Evolutionary conservation across 2,329 filamentous ascomycete genomes (phyloP).

Genomic region (Cercospora sp.): DNA sequence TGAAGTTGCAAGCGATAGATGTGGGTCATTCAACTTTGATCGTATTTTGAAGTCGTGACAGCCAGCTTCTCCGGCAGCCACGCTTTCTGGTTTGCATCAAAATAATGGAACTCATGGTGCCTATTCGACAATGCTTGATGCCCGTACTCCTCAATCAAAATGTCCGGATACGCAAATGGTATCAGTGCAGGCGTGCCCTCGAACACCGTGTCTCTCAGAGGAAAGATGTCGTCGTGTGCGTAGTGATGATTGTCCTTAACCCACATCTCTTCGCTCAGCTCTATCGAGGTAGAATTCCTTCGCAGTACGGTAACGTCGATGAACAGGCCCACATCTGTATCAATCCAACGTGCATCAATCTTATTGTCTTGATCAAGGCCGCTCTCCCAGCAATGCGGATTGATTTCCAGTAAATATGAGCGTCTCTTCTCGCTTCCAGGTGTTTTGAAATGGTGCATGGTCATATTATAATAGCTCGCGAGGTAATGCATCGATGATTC

Average conservation of each 20-base stretch:
- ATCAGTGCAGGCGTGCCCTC: slow-evolving; percentile 56
- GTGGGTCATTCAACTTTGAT: not conserved
- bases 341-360: slow-evolving; percentile 64
- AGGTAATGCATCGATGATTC: slow-evolving; percentile 57
- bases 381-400: slow-evolving; percentile 55
- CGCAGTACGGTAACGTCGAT: slow-evolving; percentile 63
- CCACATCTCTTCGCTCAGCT: slow-evolving; percentile 47
- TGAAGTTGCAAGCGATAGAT: not conserved
- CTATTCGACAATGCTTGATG: slow-evolving; percentile 49
- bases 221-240: slow-evolving; percentile 56
- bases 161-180: slow-evolving; percentile 56
- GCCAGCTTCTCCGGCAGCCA: slow-evolving; percentile 34
- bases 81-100: slow-evolving; percentile 38
- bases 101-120: slow-evolving; percentile 47
- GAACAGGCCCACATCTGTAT: slow-evolving; percentile 59
- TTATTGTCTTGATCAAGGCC: slow-evolving; percentile 53
- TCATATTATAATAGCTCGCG: slow-evolving; percentile 63
- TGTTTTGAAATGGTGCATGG: slow-evolving; percentile 50
- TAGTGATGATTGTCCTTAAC: slow-evolving; percentile 61
- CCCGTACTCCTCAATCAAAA: slow-evolving; percentile 59
- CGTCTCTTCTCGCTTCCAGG: slow-evolving; percentile 21
- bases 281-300: slow-evolving; percentile 42
- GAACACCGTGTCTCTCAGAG: slow-evolving; percentile 56
- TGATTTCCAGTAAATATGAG: slow-evolving; percentile 59
- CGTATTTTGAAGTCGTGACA: slow-evolving; percentile 14